Percentiles rank a stretch among this genome's conserved stretches.
phyloP scores from a whole-genome alignment of 2,329 filamentous ascomycete genomes.

The Fusarium clavum region DNA sequence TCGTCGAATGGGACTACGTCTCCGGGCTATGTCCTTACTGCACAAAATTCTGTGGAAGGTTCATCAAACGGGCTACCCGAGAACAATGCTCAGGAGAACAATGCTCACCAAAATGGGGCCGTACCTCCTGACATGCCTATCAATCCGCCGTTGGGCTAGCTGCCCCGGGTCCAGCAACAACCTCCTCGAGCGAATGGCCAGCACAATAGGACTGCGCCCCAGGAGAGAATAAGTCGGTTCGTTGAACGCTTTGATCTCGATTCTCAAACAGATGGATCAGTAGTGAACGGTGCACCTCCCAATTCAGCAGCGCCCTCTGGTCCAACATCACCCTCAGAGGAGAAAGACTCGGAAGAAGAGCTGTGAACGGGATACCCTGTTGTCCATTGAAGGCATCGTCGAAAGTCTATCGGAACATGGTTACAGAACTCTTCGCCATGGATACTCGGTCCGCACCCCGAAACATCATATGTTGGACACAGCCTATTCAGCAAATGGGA shows the following conservation, averaged over 20 bases:
- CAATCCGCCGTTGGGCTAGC: background rate
- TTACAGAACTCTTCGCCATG: background rate
- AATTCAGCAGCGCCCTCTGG: background rate
- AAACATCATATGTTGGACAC: background rate
- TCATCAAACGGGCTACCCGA: background rate
- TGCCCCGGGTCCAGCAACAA: background rate
- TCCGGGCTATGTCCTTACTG: background rate
- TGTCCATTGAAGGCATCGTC: background rate
- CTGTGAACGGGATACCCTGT: background rate
- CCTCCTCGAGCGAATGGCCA: background rate
- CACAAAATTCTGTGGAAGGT: background rate
- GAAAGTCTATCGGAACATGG: background rate
- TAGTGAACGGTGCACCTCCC: background rate
- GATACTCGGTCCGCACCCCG: background rate
- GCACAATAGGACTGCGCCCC: background rate
- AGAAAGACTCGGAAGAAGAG: background rate
- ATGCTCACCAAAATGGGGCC: background rate
- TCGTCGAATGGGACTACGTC: background rate
- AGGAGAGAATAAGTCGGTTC: background rate
- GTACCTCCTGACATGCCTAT: background rate
- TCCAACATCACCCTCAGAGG: background rate
- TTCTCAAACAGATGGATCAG: too few relatives aligned
- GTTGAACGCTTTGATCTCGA: background rate
- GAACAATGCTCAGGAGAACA: background rate
- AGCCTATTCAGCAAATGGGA: background rate